phyloP scores from a whole-genome alignment of 192 early-diverging fungal genomes.

The Glomus cerebriforme region DNA sequence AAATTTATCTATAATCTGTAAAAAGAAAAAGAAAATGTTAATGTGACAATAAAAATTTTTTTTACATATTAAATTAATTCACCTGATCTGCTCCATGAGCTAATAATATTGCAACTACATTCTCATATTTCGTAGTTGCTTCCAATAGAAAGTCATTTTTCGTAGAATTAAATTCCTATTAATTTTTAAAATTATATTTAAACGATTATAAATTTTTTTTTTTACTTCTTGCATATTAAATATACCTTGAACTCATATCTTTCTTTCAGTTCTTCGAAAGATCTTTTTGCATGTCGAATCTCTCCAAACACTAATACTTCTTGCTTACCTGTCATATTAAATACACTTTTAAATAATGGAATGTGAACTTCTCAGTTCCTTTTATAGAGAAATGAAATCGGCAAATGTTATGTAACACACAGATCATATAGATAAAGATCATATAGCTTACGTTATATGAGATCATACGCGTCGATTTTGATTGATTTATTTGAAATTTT shows the following conservation, averaged over 20 bases:
- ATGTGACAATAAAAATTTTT: neutral
- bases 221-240: too few species aligned
- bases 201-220: neutral
- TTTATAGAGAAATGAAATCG: too few species aligned
- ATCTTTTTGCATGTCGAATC: neutral
- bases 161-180: conserved; percentile 21
- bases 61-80: neutral
- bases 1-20: conserved; percentile 18
- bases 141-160: conserved; percentile 8
- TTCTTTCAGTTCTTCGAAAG: conserved; percentile 1
- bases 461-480: neutral
- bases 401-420: neutral
- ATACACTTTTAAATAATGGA: neutral
- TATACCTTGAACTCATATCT: conserved; percentile 13
- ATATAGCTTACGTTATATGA: neutral
- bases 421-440: neutral
- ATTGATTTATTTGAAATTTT: neutral
- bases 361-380: neutral
- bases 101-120: conserved; percentile 17
- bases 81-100: conserved; percentile 22
- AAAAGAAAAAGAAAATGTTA: too few species aligned
- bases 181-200: neutral
- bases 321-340: conserved; percentile 4
- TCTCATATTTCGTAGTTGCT: conserved; percentile 22
- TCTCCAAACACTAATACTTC: conserved; percentile 24